phyloP scores from a whole-genome alignment of 768 basidiomycete species.

The Suillus discolor region DNA sequence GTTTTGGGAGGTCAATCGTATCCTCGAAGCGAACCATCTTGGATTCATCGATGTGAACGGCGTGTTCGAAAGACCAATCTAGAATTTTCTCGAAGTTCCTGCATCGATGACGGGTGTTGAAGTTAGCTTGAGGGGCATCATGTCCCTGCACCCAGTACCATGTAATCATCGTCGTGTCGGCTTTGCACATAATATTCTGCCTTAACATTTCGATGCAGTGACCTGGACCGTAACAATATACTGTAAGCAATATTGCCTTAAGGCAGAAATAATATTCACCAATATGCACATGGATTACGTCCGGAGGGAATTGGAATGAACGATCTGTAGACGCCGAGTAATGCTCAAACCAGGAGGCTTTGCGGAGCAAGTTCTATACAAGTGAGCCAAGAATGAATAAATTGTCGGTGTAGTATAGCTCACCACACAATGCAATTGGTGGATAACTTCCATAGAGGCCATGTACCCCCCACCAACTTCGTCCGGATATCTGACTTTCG shows the following conservation, averaged over 20 bases:
- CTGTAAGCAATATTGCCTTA: too few relatives aligned
- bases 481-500: conserved; percentile 14
- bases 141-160: conserved; percentile 15
- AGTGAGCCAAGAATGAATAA: not conserved
- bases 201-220: conserved; percentile 14
- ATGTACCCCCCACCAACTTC: conserved; percentile 15
- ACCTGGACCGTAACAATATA: conserved; percentile 1
- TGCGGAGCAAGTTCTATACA: conserved; percentile 13
- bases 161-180: conserved; percentile 14
- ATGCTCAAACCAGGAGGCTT: conserved; percentile 7
- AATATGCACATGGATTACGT: not conserved
- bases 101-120: conserved; percentile 11
- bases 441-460: conserved; percentile 9
- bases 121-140: not conserved
- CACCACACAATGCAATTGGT: conserved; percentile 16
- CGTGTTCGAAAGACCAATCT: not conserved
- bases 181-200: conserved; percentile 16
- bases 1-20: not conserved
- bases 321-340: too few relatives aligned
- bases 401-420: not conserved
- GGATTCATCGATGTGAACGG: not conserved
- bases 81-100: not conserved
- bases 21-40: not conserved
- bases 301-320: too few relatives aligned
- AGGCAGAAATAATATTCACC: conserved; percentile 1